These are phyloP conservation scores for Exophiala alcalophila DNA, from an alignment of 2,329 filamentous ascomycete species.

Conservation along the genomic window DNA sequence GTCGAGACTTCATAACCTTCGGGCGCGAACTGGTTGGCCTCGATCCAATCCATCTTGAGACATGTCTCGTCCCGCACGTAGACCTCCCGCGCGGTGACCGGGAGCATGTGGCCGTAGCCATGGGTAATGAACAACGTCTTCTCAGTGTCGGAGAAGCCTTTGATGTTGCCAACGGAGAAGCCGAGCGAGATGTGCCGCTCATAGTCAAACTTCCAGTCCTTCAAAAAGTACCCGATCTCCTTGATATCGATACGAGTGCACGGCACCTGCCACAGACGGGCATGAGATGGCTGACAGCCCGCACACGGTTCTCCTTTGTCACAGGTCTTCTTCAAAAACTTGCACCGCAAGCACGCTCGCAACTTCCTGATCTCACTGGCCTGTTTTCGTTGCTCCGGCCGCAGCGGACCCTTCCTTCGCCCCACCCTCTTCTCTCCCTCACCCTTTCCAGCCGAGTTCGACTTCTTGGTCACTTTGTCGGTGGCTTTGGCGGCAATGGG, in stretches of 20 bases:
- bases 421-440: conserved; percentile 92
- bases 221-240: conserved; percentile 98
- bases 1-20: conserved; percentile 83
- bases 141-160: conserved; percentile 67
- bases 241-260: conserved; percentile 98
- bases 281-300: conserved; percentile 92
- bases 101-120: conserved; percentile 88
- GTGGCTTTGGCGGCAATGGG: conserved; percentile 74
- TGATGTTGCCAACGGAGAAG: conserved; percentile 92
- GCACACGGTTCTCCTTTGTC: conserved; percentile 96
- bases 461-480: conserved; percentile 79
- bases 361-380: conserved; percentile 95
- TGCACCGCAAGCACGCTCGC: conserved; percentile 89
- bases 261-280: conserved; percentile 92
- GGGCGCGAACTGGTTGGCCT: conserved; percentile 67
- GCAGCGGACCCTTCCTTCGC: conserved; percentile 80
- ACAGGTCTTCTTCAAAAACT: conserved; percentile 98
- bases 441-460: conserved; percentile 69
- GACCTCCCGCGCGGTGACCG: conserved; percentile 90
- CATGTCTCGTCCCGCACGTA: conserved; percentile 88
- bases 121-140: conserved; percentile 87
- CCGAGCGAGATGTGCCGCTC: conserved; percentile 83
- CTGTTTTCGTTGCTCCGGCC: conserved; percentile 92
- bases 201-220: conserved; percentile 97
- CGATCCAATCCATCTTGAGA: conserved; percentile 91